These are phyloP conservation scores for Apiospora rasikravindrae DNA, from an alignment of 2,329 filamentous ascomycete species.

Conservation along the genomic window DNA sequence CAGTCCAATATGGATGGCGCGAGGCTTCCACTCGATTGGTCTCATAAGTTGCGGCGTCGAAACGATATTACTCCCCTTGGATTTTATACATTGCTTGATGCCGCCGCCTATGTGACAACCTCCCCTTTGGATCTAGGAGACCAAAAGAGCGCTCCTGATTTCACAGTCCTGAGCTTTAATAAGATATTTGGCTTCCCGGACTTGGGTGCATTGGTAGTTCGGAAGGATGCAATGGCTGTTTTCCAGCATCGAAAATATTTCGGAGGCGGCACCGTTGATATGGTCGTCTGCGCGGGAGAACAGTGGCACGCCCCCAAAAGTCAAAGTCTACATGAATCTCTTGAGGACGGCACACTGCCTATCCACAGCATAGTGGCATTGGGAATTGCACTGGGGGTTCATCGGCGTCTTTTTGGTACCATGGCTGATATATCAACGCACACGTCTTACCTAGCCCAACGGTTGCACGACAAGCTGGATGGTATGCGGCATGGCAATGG, in stretches of 20 bases:
- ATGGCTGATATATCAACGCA: constrained; percentile 75
- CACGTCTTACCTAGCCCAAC: constrained; percentile 66
- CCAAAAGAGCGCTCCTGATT: constrained; percentile 72
- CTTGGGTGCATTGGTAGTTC: constrained; percentile 82
- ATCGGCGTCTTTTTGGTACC: constrained; percentile 71
- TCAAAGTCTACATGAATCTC: constrained; percentile 73
- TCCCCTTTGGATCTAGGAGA: constrained; percentile 74
- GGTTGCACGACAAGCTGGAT: constrained; percentile 63
- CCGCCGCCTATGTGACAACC: constrained; percentile 80
- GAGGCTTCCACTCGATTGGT: constrained; percentile 76
- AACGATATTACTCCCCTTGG: constrained; percentile 31
- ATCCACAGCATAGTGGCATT: constrained; percentile 90
- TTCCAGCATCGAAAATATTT: constrained; percentile 80
- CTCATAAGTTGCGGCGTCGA: constrained; percentile 49
- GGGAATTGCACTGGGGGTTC: constrained; percentile 73
- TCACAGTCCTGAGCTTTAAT: constrained; percentile 86
- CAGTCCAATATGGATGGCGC: constrained; percentile 93
- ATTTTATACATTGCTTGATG: constrained; percentile 79
- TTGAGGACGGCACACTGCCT: constrained; percentile 91
- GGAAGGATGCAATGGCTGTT: constrained; percentile 68
- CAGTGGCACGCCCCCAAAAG: constrained; percentile 84
- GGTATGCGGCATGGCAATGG: constrained; percentile 73
- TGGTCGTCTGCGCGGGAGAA: constrained; percentile 78
- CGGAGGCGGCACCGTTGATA: constrained; percentile 91
- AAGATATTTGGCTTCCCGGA: constrained; percentile 99